Conservation (phyloP, 2,329 filamentous ascomycete species). For the Hymenoscyphus linearis region DNA sequence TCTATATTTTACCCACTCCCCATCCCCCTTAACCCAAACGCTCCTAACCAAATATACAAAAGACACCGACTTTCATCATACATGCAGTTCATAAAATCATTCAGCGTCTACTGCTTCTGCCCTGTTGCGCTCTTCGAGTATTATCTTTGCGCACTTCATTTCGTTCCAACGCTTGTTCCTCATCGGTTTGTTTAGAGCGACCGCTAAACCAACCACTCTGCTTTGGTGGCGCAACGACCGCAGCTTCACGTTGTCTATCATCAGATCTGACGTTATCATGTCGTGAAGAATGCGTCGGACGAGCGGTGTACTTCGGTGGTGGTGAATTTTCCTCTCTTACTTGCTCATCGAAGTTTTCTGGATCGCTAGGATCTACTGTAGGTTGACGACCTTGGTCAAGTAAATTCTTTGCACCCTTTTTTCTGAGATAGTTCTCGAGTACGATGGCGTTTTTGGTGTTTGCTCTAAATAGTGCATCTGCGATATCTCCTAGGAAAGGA, state of each 20-base stretch:
- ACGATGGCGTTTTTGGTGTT: slow-evolving; percentile 73
- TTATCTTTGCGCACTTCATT: slow-evolving; percentile 1
- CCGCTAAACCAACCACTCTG: slow-evolving; percentile 30
- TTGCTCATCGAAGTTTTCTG: slow-evolving; percentile 44
- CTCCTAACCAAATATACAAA: neutral
- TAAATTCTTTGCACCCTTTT: slow-evolving; percentile 58
- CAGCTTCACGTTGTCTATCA: slow-evolving; percentile 9
- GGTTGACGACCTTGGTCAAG: slow-evolving; percentile 43
- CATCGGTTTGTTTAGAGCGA: slow-evolving; percentile 30
- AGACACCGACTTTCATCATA: neutral
- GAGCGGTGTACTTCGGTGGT: slow-evolving; percentile 26
- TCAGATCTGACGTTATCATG: slow-evolving; percentile 11
- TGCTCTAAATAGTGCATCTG: slow-evolving; percentile 64
- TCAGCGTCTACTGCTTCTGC: neutral
- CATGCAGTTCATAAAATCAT: neutral
- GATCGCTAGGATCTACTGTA: slow-evolving; percentile 46
- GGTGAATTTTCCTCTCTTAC: slow-evolving; percentile 22
- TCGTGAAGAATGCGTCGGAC: slow-evolving; percentile 11
- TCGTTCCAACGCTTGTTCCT: slow-evolving; percentile 23
- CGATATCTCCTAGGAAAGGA: slow-evolving; percentile 70
- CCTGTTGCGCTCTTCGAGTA: neutral
- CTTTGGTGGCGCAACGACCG: slow-evolving; percentile 6
- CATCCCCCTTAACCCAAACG: neutral
- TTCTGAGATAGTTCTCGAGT: slow-evolving; percentile 58
- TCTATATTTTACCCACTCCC: neutral